phyloP scores from a whole-genome alignment of 768 basidiomycete species.

The Suillus subluteus region DNA sequence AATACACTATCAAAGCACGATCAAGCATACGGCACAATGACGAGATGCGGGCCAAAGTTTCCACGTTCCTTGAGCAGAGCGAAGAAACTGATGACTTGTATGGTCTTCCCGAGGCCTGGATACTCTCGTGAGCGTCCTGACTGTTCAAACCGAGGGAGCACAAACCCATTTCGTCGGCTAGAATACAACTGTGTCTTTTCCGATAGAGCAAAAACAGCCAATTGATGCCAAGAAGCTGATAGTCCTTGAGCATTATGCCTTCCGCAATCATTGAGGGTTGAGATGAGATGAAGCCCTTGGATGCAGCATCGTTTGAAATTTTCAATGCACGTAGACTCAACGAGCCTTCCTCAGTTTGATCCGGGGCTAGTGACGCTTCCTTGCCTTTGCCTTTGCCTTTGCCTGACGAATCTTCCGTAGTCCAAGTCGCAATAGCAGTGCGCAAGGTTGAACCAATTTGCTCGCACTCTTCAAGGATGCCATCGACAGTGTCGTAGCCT shows the following conservation, averaged over 20 bases:
- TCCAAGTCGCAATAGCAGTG: constrained; percentile 81
- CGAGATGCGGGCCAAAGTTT: constrained; percentile 82
- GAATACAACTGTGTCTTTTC: constrained; percentile 85
- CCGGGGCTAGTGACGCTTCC: constrained; percentile 32
- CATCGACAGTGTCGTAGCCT: constrained; percentile 88
- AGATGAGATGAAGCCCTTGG: constrained; percentile 67
- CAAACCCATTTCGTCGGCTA: constrained; percentile 99
- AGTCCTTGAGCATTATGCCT: constrained; percentile 86
- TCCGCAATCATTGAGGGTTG: constrained; percentile 75
- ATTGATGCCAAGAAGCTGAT: constrained; percentile 96
- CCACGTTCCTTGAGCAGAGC: constrained; percentile 84
- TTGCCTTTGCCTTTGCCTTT: constrained; percentile 48
- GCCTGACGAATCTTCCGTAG: constrained; percentile 33
- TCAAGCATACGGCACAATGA: constrained; percentile 88
- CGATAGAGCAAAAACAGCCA: constrained; percentile 91
- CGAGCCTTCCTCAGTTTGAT: constrained; percentile 62
- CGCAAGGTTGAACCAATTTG: constrained; percentile 77
- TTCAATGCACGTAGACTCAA: constrained; percentile 56
- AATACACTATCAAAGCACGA: not conserved
- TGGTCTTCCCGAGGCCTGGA: constrained; percentile 94
- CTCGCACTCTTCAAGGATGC: constrained; percentile 87
- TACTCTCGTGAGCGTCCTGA: constrained; percentile 13
- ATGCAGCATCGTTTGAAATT: constrained; percentile 41
- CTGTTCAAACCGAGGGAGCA: constrained; percentile 20
- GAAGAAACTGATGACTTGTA: constrained; percentile 97